A percentile compares a stretch with the other conserved stretches of the same genome.
Conservation (phyloP, 2,329 filamentous ascomycete genomes). For the Xylaria sp. region DNA sequence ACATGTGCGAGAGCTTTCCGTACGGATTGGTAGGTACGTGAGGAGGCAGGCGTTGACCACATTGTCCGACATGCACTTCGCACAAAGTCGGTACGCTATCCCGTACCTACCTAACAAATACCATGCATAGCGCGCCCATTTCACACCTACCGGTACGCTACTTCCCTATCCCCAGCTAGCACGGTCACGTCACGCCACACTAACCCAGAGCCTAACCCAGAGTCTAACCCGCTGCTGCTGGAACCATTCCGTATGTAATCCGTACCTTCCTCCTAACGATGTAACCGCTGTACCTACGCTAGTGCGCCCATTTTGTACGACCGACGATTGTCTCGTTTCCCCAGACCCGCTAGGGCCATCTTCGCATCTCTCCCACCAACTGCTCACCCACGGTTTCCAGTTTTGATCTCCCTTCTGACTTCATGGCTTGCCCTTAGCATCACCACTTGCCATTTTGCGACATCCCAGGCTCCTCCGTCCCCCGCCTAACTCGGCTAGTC, state of each 20-base stretch:
- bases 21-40: too few species aligned
- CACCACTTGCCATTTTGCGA: conserved; percentile 2
- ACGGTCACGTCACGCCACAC: background rate
- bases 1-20: too few species aligned
- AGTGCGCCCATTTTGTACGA: background rate
- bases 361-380: background rate
- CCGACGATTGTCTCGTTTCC: background rate
- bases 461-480: background rate
- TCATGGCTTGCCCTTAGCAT: background rate
- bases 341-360: background rate
- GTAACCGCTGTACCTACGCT: background rate
- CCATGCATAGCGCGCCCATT: background rate
- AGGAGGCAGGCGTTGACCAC: too few species aligned
- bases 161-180: background rate
- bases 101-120: background rate
- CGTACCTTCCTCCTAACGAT: background rate
- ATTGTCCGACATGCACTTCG: too few species aligned
- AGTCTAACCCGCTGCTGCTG: too few species aligned
- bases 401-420: conserved; percentile 7
- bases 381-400: background rate
- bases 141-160: background rate
- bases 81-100: background rate
- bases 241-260: background rate
- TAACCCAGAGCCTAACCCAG: background rate
- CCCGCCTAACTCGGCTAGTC: conserved; percentile 12